phyloP scores from a whole-genome alignment of 116 monocot genomes.

The Cymodocea nodosa region DNA sequence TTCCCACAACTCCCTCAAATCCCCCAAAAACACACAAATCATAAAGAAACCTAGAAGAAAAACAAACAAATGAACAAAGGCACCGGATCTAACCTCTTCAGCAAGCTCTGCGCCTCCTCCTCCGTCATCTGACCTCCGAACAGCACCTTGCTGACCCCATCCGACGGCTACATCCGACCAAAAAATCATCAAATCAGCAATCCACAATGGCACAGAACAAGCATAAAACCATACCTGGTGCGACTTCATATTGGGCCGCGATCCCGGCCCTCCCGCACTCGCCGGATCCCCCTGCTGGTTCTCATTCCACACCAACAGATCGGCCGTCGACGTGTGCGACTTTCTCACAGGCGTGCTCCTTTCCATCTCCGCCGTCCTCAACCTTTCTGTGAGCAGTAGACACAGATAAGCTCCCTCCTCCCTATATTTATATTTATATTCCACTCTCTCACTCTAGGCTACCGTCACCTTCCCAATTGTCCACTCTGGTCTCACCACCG shows the following conservation, averaged over 20 bases:
- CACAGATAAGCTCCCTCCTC: not conserved
- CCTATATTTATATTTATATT: not conserved
- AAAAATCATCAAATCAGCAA: not conserved
- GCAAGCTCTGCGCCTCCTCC: constrained; percentile 45
- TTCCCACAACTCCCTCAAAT: not conserved
- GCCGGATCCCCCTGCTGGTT: constrained; percentile 15
- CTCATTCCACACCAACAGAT: constrained; percentile 77
- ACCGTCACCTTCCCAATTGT: not conserved
- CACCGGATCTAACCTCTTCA: constrained; percentile 31
- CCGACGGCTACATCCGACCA: constrained; percentile 21
- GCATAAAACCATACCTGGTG: constrained; percentile 2
- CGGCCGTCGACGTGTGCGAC: constrained; percentile 57
- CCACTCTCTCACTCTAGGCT: not conserved
- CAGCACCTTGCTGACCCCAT: constrained; percentile 41
- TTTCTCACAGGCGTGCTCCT: constrained; percentile 52
- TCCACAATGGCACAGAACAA: not conserved
- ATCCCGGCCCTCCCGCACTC: constrained; percentile 11
- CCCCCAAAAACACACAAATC: not conserved
- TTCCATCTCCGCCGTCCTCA: not conserved
- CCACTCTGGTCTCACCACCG: too few relatives aligned
- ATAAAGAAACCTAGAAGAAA: not conserved
- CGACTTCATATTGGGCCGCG: constrained; percentile 4
- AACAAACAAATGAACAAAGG: not conserved
- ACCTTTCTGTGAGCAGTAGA: not conserved
- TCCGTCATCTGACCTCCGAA: constrained; percentile 49